Conservation (phyloP, 192 early-diverging fungal genomes). For the Rhizophagus prolifer region DNA sequence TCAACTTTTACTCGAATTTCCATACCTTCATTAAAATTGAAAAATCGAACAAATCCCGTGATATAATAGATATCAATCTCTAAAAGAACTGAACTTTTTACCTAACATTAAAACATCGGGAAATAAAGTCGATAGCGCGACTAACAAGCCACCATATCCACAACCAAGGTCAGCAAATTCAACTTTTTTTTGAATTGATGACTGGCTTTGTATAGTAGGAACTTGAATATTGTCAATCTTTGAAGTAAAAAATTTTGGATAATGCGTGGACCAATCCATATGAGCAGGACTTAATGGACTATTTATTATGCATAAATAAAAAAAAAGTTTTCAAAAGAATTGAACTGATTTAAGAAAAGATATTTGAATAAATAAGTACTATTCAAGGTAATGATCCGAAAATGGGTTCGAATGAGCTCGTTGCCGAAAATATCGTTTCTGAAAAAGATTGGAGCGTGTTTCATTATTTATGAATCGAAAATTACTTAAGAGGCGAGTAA, state of each 20-base stretch:
- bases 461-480: neutral
- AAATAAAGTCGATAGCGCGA: constrained; percentile 85
- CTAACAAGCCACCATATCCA: constrained; percentile 93
- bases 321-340: neutral
- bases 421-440: constrained; percentile 83
- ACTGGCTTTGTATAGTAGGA: constrained; percentile 4
- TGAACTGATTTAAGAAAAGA: neutral
- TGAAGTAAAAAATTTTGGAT: constrained; percentile 63
- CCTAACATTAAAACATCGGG: constrained; percentile 91
- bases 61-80: neutral
- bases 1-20: constrained; percentile 97
- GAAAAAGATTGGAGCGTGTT: constrained; percentile 14
- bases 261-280: constrained; percentile 90
- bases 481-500: neutral
- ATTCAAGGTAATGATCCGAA: constrained; percentile 91
- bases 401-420: constrained; percentile 98
- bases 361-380: constrained; percentile 52
- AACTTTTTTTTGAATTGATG: constrained; percentile 54
- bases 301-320: constrained; percentile 2
- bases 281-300: constrained; percentile 75
- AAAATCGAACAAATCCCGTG: neutral
- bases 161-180: constrained; percentile 99
- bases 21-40: constrained; percentile 62
- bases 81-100: constrained; percentile 12
- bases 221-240: constrained; percentile 32